These are phyloP conservation scores for Diplodia intermedia DNA, from an alignment of 2,329 filamentous ascomycete genomes.

Conservation along the genomic window DNA sequence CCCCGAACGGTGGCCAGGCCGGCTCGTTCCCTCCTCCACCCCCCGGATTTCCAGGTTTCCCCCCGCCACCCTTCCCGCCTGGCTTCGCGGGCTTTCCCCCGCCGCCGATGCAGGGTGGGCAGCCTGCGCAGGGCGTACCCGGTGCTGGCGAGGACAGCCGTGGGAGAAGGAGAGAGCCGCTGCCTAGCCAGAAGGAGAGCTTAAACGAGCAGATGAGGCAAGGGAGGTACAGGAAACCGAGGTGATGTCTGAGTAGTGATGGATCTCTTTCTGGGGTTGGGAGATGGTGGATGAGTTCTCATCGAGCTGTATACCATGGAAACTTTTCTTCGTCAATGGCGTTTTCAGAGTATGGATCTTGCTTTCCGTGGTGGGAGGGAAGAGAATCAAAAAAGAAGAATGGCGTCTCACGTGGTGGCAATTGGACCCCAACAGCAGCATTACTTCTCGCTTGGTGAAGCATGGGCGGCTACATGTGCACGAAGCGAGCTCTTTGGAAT, in stretches of 20 bases:
- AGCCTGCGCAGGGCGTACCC: not conserved
- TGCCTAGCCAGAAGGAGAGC: constrained; percentile 86
- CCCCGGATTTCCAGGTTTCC: constrained; percentile 38
- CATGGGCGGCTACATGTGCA: not conserved
- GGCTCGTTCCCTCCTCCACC: constrained; percentile 40
- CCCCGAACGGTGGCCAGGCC: constrained; percentile 34
- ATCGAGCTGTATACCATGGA: constrained; percentile 9
- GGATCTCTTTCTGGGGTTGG: not conserved
- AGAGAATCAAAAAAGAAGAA: constrained; percentile 12
- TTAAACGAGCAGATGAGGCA: constrained; percentile 76
- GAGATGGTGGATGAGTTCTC: not conserved
- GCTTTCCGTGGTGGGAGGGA: not conserved
- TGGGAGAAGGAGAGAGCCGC: constrained; percentile 66
- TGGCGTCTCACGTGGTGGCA: constrained; percentile 3
- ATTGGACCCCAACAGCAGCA: not conserved
- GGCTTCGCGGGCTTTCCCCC: constrained; percentile 40
- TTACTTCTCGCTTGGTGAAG: not conserved
- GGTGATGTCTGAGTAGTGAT: constrained; percentile 35
- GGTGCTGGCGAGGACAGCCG: not conserved
- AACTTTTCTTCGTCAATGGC: not conserved
- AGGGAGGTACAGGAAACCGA: constrained; percentile 57
- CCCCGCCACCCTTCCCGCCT: constrained; percentile 45
- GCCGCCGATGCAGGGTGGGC: constrained; percentile 12
- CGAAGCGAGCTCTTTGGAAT: not conserved
- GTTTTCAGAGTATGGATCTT: constrained; percentile 4